phyloP scores from a whole-genome alignment of 208 protist genomes.

The Trypanosomatidae sp. region DNA sequence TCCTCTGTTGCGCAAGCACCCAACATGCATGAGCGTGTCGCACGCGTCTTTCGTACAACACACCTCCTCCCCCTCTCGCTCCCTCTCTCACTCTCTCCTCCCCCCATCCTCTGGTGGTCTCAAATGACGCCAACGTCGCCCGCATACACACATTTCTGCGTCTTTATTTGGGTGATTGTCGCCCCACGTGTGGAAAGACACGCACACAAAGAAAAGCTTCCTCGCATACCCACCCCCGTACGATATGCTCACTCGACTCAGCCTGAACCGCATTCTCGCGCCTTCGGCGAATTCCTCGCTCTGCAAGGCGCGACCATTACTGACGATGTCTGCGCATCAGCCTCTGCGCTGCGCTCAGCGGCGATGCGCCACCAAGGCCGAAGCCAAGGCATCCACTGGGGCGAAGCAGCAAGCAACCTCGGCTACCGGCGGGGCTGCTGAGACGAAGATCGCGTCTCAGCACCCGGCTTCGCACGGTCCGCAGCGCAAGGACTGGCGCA shows the following conservation, averaged over 20 bases:
- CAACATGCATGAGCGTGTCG: not conserved
- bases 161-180: not conserved
- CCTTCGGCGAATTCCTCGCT: constrained; percentile 1
- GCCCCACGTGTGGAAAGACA: not conserved
- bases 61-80: not conserved
- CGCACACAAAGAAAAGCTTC: not conserved
- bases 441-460: constrained; percentile 21
- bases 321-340: not conserved
- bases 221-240: not conserved
- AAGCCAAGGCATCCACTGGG: constrained; percentile 25
- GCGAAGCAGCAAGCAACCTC: constrained; percentile 27
- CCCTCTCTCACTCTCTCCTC: not conserved
- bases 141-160: not conserved
- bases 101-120: not conserved
- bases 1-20: not conserved
- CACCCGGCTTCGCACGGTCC: constrained; percentile 23
- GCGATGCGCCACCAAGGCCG: constrained; percentile 30
- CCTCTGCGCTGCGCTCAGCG: constrained; percentile 12
- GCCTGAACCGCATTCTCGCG: not conserved
- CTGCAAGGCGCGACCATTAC: not conserved
- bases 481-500: constrained; percentile 80
- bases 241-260: constrained; percentile 7
- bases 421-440: constrained; percentile 15
- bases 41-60: not conserved
- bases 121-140: not conserved